Percentiles rank a stretch among this genome's conserved stretches.
These are phyloP conservation scores for Botryotinia globosa DNA, from an alignment of 2,329 filamentous ascomycete genomes.

Conservation along the genomic window DNA sequence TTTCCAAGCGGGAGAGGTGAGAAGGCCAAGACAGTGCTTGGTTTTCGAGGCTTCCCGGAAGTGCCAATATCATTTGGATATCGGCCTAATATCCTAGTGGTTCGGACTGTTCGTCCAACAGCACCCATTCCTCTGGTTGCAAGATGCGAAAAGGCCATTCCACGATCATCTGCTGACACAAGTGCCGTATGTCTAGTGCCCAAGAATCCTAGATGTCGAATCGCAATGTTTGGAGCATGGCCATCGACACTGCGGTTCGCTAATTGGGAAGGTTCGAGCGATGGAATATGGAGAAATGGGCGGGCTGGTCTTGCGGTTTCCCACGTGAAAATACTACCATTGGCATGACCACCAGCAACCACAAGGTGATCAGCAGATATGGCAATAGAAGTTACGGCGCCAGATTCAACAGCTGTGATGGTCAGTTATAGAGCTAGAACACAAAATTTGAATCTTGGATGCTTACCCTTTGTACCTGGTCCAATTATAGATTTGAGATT, in stretches of 20 bases:
- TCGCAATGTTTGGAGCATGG: constrained; percentile 71
- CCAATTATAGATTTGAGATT: constrained; percentile 92
- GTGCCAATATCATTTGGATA: constrained; percentile 70
- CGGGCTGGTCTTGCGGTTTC: constrained; percentile 78
- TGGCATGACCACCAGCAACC: constrained; percentile 83
- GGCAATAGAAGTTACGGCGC: constrained; percentile 79
- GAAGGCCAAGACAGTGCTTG: constrained; percentile 92
- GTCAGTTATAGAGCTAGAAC: background rate
- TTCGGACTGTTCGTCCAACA: constrained; percentile 81
- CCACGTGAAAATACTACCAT: constrained; percentile 95
- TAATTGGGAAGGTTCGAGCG: constrained; percentile 63
- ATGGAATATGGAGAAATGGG: constrained; percentile 84
- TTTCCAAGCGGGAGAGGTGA: constrained; percentile 90
- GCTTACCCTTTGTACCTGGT: constrained; percentile 79
- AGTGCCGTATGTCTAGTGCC: constrained; percentile 91
- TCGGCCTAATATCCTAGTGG: constrained; percentile 82
- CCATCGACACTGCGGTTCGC: constrained; percentile 72
- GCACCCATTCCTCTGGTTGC: constrained; percentile 87
- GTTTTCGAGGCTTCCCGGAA: constrained; percentile 69
- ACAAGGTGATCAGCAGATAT: constrained; percentile 93
- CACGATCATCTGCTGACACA: constrained; percentile 88
- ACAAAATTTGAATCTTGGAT: background rate
- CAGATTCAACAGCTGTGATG: constrained; percentile 78
- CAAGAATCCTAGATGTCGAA: constrained; percentile 91
- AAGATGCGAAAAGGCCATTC: constrained; percentile 98